Conservation (phyloP, 495 filamentous ascomycete species). For the Stereocaulon alpinum region DNA sequence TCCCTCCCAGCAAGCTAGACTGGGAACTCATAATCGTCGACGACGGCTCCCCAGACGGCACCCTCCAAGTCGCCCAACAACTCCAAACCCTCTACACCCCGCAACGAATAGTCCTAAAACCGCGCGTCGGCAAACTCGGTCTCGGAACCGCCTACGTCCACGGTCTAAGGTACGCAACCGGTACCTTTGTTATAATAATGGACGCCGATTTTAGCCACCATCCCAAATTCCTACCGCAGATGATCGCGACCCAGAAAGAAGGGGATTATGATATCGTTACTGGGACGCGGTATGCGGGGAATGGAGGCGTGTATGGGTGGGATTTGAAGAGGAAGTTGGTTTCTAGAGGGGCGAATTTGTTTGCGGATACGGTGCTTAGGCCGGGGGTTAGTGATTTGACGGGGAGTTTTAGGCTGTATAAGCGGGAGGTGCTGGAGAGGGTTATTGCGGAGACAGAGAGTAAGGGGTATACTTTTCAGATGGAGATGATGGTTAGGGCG, state of each 20-base stretch:
- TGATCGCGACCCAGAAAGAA: constrained; percentile 65
- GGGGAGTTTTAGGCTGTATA: constrained; percentile 89
- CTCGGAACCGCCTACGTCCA: constrained; percentile 96
- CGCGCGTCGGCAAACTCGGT: constrained; percentile 87
- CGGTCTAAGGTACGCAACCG: constrained; percentile 73
- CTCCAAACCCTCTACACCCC: constrained; percentile 71
- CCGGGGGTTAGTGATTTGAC: constrained; percentile 96
- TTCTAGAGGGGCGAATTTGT: constrained; percentile 79
- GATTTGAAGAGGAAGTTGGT: constrained; percentile 95
- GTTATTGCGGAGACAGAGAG: constrained; percentile 79
- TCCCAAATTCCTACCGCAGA: constrained; percentile 86
- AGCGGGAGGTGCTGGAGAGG: constrained; percentile 77
- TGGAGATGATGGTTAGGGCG: constrained; percentile 93
- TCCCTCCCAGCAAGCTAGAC: constrained; percentile 61
- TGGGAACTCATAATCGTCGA: constrained; percentile 98
- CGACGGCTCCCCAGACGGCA: constrained; percentile 94
- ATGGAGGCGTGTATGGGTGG: constrained; percentile 89
- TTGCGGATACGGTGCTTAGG: constrained; percentile 86
- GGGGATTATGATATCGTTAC: constrained; percentile 88
- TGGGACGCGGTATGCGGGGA: constrained; percentile 80
- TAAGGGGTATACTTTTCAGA: constrained; percentile 97
- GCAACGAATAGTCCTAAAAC: constrained; percentile 68
- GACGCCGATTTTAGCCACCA: constrained; percentile 99
- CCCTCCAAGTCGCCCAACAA: constrained; percentile 78
- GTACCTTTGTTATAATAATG: constrained; percentile 98